A percentile compares a stretch with the other conserved stretches of the same genome.
Evolutionary conservation across 495 filamentous ascomycete genomes (phyloP).

Genomic region (Neurospora africana): DNA sequence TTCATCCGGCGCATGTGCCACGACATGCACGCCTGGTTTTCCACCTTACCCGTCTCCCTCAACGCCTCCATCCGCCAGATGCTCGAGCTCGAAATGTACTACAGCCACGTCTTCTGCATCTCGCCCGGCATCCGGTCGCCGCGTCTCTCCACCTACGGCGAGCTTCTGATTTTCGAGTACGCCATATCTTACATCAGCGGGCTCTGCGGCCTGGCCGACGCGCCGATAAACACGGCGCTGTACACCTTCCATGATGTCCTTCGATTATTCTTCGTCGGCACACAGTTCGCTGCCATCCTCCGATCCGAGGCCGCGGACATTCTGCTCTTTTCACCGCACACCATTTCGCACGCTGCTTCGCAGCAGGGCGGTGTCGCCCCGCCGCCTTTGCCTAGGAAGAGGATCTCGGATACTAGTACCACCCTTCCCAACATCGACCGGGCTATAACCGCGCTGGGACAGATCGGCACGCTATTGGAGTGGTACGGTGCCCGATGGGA

Average conservation of each 20-base stretch:
- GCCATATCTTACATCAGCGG: slow-evolving; percentile 60
- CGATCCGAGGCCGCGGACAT: slow-evolving; percentile 39
- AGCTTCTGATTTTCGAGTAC: slow-evolving; percentile 71
- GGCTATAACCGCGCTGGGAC: slow-evolving; percentile 34
- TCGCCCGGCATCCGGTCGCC: slow-evolving; percentile 63
- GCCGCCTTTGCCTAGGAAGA: slow-evolving; percentile 28
- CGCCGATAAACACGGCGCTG: slow-evolving; percentile 39
- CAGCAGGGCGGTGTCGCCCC: slow-evolving; percentile 13
- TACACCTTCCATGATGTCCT: slow-evolving; percentile 67
- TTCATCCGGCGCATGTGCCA: slow-evolving; percentile 55
- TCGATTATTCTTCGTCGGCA: slow-evolving; percentile 59
- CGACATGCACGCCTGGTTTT: slow-evolving; percentile 56
- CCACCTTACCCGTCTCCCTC: slow-evolving; percentile 47
- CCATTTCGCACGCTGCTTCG: slow-evolving; percentile 15
- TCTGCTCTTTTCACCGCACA: slow-evolving; percentile 26
- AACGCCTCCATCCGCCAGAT: slow-evolving; percentile 51
- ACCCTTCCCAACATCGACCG: slow-evolving; percentile 33
- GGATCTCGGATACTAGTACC: slow-evolving; percentile 12
- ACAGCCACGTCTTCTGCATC: slow-evolving; percentile 73
- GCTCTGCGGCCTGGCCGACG: slow-evolving; percentile 44
- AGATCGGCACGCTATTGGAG: slow-evolving; percentile 31
- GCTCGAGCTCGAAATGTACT: slow-evolving; percentile 72
- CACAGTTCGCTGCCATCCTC: slow-evolving; percentile 58
- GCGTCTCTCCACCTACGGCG: slow-evolving; percentile 52
- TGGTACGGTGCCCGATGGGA: slow-evolving; percentile 43